Base-by-base conservation (phyloP, 176 grass and related monocot species). In the Olyra latifolia region DNA sequence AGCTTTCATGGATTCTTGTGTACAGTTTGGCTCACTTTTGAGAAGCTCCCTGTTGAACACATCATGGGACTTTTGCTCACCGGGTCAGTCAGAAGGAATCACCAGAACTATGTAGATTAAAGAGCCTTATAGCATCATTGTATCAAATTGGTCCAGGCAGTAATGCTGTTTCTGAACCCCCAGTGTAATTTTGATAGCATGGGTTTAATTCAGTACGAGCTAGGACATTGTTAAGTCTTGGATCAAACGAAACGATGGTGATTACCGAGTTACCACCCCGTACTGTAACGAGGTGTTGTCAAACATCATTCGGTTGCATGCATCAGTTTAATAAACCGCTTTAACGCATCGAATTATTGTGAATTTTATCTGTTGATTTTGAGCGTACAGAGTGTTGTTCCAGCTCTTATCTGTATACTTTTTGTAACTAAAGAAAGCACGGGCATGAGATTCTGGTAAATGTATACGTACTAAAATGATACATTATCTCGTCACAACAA, bases 11-110 rank as follows among this genome's bases (percentile, higher is more conserved):
- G 96, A 93, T 87, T 44, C 78, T 99, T 38, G 63, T 95, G 66
- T 99, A 99, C 93, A 95, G 96, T 72, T 87, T 99, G 87, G 93
- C 52, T 84, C 93, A 96, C 49, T 99, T 93, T 66, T 99, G 84
- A 95, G 70, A 74, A 77, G 76, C 65, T 77, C 50, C 60, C 55
- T 10, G 62, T 53, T 55, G 38, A 80, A 77, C 41, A 77, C 65
- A 81, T 39, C 53, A 23, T 69, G 62, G 10, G 2, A 41, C 10
- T 10, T 59, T 58, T 48, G 74, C 43, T 44, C 30, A n/a, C 43
- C 44, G 6, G 73, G 47, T 25, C 39, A 11, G 40, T 3, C n/a
- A 64, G 72, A 57, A 77, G 42, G 53, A 43, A 49, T 60, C 47
- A 40, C 57, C 74, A 65, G 27, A 48, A 49, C 39, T 32, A 0